Evolutionary conservation across 345 rosid genomes (phyloP), one percentile per base, ranked within the genome.

Genomic region (Geranium rotundifolium): DNA sequence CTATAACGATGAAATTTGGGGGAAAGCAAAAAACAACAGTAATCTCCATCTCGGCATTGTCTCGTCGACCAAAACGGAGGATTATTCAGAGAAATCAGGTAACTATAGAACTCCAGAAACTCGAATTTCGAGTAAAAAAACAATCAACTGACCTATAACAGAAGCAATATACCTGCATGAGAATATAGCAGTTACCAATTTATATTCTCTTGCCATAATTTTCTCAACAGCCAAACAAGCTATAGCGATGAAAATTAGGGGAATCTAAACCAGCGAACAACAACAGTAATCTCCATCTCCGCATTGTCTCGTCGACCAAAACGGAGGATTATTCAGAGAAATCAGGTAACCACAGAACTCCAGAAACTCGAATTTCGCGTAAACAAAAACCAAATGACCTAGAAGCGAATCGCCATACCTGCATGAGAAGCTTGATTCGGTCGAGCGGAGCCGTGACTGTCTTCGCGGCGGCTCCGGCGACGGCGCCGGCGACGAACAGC

Each of bases 401-500:
- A 41, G 13, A 1, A 59, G 5, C 6, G 29, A 34, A 59, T 18
- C n/a, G n/a, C n/a, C n/a, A 2, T 52, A 92, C 99, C 95, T 88
- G 96, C 96, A 93, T 86, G 71, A 93, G 96, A 63, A 93, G 84
- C 84, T 93, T 93, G 62, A 90, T 67, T 49, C 95, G 99, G 80
- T 93, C 99, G 56, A 93, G 97, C 2, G 97, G 97, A 63, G 99
- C 97, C 1, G 96, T 88, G 59, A 83, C 87, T 19, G 92, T 77
- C 77, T 93, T 93, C 1, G 97, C 97, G n/a, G 91, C 92, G 60
- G 95, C 96, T 57, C 99, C 97, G 17, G 97, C 84, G 56, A 86
- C 54, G 52, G 99, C 99, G n/a, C 92, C 99, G 60, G 99, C 97
- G 1, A 77, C 69, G 71, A 93, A 93, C 64, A 86, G 81, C 18